A percentile compares a stretch with the other conserved stretches of the same genome.
These are phyloP conservation scores for Boletus subcaerulescens DNA, from an alignment of 768 basidiomycete genomes.

Conservation along the genomic window DNA sequence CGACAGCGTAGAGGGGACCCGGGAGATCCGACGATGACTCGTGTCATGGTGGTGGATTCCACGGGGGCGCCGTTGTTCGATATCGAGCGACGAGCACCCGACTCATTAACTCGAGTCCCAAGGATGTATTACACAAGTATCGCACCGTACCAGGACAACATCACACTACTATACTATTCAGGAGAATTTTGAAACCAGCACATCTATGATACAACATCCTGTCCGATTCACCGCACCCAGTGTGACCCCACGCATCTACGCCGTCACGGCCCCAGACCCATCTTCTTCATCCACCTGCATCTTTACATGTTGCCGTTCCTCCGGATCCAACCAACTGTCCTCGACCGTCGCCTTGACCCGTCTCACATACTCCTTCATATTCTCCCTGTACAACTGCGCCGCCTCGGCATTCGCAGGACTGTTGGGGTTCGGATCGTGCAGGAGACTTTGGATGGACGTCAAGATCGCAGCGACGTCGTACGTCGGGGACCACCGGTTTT, in stretches of 20 bases:
- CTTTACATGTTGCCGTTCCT: constrained; percentile 52
- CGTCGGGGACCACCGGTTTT: constrained; percentile 98
- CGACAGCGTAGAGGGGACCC: too few relatives aligned
- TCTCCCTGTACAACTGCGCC: constrained; percentile 93
- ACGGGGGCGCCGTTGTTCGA: too few relatives aligned
- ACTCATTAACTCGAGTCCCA: too few relatives aligned
- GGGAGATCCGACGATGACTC: too few relatives aligned
- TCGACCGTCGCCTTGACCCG: constrained; percentile 92
- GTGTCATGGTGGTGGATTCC: too few relatives aligned
- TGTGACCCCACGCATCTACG: background rate
- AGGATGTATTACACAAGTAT: too few relatives aligned
- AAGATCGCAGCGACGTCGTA: constrained; percentile 99
- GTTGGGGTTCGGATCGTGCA: constrained; percentile 98
- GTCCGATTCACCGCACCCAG: too few relatives aligned
- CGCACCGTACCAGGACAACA: too few relatives aligned
- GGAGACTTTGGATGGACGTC: constrained; percentile 90
- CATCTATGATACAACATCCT: too few relatives aligned
- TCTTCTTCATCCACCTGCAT: constrained; percentile 40
- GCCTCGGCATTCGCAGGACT: constrained; percentile 99
- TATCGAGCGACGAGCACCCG: too few relatives aligned
- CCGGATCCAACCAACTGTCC: constrained; percentile 88
- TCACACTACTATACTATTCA: too few relatives aligned
- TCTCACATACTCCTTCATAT: constrained; percentile 97
- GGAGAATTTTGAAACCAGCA: too few relatives aligned
- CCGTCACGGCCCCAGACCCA: background rate